phyloP scores from a whole-genome alignment of 176 grass and related monocot genomes.

The Chrysopogon serrulatus region DNA sequence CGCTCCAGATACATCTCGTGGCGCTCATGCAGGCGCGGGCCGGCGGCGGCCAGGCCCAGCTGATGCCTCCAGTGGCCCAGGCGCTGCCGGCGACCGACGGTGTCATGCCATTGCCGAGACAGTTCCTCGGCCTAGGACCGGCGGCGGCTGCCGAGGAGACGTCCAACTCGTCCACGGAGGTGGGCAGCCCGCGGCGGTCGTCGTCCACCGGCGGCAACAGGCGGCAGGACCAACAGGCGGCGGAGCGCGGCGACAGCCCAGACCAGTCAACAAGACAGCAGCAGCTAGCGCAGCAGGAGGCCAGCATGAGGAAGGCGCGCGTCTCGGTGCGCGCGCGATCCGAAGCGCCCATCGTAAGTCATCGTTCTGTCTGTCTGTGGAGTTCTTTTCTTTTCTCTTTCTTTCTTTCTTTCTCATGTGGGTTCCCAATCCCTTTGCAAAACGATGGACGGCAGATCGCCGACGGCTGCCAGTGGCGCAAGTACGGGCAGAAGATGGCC shows the following conservation, averaged over 20 bases:
- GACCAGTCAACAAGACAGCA: background rate
- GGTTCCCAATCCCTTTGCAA: too few relatives aligned
- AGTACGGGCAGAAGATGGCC: conserved; percentile 99
- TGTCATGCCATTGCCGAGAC: conserved; percentile 28
- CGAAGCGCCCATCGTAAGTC: conserved; percentile 80
- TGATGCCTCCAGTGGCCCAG: background rate
- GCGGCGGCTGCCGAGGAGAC: conserved; percentile 36
- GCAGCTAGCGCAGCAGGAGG: conserved; percentile 35
- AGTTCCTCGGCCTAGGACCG: conserved; percentile 47
- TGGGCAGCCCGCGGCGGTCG: conserved; percentile 47
- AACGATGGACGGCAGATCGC: too few relatives aligned
- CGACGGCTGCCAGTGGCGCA: conserved; percentile 98
- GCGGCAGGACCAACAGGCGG: background rate
- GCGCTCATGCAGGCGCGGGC: conserved; percentile 48
- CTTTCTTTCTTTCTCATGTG: too few relatives aligned
- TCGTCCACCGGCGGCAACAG: conserved; percentile 28
- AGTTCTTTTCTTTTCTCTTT: too few relatives aligned
- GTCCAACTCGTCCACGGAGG: conserved; percentile 75
- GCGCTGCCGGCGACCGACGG: background rate
- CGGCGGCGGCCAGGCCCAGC: too few relatives aligned
- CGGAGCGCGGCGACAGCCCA: background rate
- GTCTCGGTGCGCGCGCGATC: conserved; percentile 93
- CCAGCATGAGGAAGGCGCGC: conserved; percentile 87
- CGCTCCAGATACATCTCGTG: conserved; percentile 74
- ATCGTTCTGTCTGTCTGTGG: background rate